Base-by-base conservation (phyloP, 2,329 filamentous ascomycete genomes). In the Neopestalotiopsis sp. region DNA sequence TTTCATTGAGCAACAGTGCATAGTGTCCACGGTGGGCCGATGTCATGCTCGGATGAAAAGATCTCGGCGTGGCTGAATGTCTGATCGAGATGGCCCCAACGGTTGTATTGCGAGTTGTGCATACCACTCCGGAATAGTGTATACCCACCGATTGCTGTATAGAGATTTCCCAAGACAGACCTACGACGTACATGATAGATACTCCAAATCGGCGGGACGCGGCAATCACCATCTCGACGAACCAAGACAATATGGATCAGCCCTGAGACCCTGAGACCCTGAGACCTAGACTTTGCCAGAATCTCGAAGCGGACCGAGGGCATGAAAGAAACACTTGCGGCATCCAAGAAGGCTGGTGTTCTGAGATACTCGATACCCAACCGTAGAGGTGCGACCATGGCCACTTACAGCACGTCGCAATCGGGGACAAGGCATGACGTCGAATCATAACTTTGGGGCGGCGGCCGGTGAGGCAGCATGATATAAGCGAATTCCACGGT, bases 11-110 rank as follows among this genome's bases (percentile, higher is more conserved):
- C 6, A 34, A 17, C 6, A 6, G 10, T 24, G 13, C n/a, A 34
- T 13, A 59, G 14, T 59, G 30, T 59, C 30, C 20, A 34, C 34
- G 13, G 10, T 59, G 57, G 57, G 24, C 57, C 57, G 57, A 59
- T 59, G 28, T 59, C 57, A 59, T 59, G 57, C 57, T 28, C 30
- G 57, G 57, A n/a, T 59, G 30, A 24, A 34, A 14, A 59, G 57
- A 59, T 59, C 24, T 59, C 30, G 57, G 9, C 24, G 6, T 59
- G 24, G 57, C 13, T 12, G 24, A 59, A 30, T 59, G 13, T 59
- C 24, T 24, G 57, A 30, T 59, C 24, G 28, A 10, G 57, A 30
- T 59, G 57, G 30, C 30, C 3, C 24, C 24, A 59, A 17, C 30
- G 10, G 28, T 34, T 38, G 34, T 38, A 1, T 59, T 34, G 57